Conservation (phyloP, 2,329 filamentous ascomycete species). For the Penicillium griseofulvum region DNA sequence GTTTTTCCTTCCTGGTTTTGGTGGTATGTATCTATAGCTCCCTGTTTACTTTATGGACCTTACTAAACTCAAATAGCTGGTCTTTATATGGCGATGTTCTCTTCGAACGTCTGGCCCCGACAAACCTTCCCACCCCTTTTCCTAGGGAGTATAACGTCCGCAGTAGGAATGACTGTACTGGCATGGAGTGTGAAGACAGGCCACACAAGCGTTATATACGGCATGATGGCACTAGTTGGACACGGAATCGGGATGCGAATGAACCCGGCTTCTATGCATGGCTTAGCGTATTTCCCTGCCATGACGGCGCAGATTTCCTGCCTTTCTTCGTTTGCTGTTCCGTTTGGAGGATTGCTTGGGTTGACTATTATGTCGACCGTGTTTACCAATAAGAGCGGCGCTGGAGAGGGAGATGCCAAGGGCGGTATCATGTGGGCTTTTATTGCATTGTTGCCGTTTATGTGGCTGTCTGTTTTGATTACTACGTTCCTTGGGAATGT, state of each 20-base stretch:
- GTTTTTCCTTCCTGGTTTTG: neutral
- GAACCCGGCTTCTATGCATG: conserved; percentile 62
- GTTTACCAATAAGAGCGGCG: neutral
- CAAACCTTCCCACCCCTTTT: neutral
- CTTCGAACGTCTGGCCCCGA: neutral
- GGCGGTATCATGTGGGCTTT: conserved; percentile 65
- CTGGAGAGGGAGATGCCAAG: neutral
- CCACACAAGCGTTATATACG: conserved; percentile 55
- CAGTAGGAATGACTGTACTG: neutral
- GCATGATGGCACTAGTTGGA: conserved; percentile 65
- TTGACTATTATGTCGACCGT: conserved; percentile 3
- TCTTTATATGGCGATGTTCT: neutral
- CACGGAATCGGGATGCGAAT: conserved; percentile 63
- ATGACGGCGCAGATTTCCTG: neutral
- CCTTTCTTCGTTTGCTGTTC: neutral
- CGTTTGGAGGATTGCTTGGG: neutral
- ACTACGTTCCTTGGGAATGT: conserved; percentile 52
- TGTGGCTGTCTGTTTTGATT: conserved; percentile 50
- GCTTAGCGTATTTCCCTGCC: neutral
- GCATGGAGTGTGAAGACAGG: neutral
- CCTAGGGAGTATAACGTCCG: neutral
- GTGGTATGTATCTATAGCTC: neutral
- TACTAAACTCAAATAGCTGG: neutral
- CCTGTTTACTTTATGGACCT: no score
- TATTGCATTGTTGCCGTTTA: conserved; percentile 59